phyloP scores from a whole-genome alignment of 495 filamentous ascomycete genomes.

The Penicillium canescens region DNA sequence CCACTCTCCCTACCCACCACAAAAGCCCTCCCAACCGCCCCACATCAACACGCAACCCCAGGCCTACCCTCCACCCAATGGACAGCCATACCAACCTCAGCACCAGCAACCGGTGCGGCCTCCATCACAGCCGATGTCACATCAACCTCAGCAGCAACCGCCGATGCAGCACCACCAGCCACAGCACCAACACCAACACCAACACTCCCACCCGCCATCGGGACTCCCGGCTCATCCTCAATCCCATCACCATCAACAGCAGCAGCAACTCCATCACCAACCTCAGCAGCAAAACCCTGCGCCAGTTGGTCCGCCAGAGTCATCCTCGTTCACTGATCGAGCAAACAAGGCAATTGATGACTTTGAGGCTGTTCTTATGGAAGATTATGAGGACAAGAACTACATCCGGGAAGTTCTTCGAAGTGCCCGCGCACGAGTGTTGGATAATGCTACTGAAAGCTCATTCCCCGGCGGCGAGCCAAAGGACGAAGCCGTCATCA shows the following conservation, averaged over 20 bases:
- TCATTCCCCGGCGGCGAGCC: slow-evolving; percentile 51
- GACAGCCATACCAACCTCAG: slow-evolving; percentile 16
- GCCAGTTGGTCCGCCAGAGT: slow-evolving; percentile 51
- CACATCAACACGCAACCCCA: slow-evolving; percentile 22
- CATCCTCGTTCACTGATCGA: slow-evolving; percentile 45
- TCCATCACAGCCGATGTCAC: slow-evolving; percentile 27
- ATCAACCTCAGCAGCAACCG: slow-evolving; percentile 21
- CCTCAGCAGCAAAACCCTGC: slow-evolving; percentile 26
- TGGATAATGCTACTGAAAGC: slow-evolving; percentile 43
- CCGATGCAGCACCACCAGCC: slow-evolving; percentile 16
- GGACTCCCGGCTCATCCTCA: slow-evolving; percentile 30
- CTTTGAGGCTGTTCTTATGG: slow-evolving; percentile 49
- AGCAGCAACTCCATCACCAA: slow-evolving; percentile 31
- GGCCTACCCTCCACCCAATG: slow-evolving; percentile 20
- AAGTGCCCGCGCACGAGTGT: slow-evolving; percentile 46
- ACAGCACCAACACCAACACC: slow-evolving; percentile 22
- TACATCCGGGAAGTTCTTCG: slow-evolving; percentile 52
- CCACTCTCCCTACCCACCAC: slow-evolving; percentile 25
- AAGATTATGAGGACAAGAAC: slow-evolving; percentile 52
- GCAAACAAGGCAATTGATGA: slow-evolving; percentile 52
- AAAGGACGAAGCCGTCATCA: slow-evolving; percentile 47
- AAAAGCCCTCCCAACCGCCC: slow-evolving; percentile 21
- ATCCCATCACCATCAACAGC: slow-evolving; percentile 27
- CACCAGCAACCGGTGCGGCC: slow-evolving; percentile 24
- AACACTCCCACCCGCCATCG: slow-evolving; percentile 31